Conservation (phyloP, 2,329 filamentous ascomycete genomes). For the Xylaria sp. region DNA sequence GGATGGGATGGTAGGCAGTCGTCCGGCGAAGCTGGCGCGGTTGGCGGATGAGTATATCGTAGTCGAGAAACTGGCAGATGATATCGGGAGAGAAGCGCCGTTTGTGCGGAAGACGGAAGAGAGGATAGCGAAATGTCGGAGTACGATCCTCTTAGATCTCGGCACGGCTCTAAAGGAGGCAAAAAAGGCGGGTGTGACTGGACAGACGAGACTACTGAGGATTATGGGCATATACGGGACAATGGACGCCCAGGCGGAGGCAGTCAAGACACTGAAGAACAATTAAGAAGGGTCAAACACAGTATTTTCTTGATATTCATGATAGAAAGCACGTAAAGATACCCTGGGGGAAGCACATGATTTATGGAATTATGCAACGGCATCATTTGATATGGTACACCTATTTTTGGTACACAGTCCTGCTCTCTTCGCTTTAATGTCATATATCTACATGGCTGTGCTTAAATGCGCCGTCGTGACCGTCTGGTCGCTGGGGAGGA, state of each 20-base stretch:
- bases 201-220: slow-evolving; percentile 51
- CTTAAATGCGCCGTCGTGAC: slow-evolving; percentile 57
- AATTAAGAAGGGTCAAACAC: slow-evolving; percentile 21
- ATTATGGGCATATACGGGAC: slow-evolving; percentile 57
- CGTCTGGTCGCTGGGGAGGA: slow-evolving; percentile 63
- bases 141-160: slow-evolving; percentile 59
- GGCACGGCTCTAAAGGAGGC: slow-evolving; percentile 51
- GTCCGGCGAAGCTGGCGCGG: slow-evolving; percentile 49
- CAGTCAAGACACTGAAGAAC: slow-evolving; percentile 52
- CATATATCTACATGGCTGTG: slow-evolving; percentile 53
- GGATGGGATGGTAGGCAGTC: slow-evolving; percentile 45
- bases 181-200: slow-evolving; percentile 45
- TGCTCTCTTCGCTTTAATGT: slow-evolving; percentile 4
- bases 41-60: slow-evolving; percentile 51
- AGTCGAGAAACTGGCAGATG: slow-evolving; percentile 46
- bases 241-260: slow-evolving; percentile 56
- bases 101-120: slow-evolving; percentile 57
- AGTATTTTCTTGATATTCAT: slow-evolving; percentile 1
- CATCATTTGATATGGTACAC: slow-evolving; percentile 17
- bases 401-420: slow-evolving; percentile 3
- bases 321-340: slow-evolving; percentile 18
- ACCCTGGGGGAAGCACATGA: slow-evolving; percentile 15
- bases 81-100: slow-evolving; percentile 50
- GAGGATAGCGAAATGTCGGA: slow-evolving; percentile 55
- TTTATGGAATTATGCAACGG: slow-evolving; percentile 5